These are phyloP conservation scores for Dendrocalamus latiflorus DNA, from an alignment of 202 grass and related monocot genomes.

Conservation along the genomic window DNA sequence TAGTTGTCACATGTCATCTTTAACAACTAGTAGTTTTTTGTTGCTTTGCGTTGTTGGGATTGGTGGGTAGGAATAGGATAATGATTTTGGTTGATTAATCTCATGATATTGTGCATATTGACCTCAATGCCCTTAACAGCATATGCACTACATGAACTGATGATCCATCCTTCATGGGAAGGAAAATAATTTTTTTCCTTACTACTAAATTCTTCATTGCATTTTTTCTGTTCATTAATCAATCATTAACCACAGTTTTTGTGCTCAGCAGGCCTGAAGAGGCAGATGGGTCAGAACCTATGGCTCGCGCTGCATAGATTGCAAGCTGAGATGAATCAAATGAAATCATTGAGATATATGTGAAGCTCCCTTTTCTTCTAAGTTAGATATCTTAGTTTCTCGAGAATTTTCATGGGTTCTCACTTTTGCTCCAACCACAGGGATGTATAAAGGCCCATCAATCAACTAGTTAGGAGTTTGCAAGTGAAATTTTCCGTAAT, in stretches of 20 bases:
- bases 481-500: not conserved
- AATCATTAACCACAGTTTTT: constrained; percentile 8
- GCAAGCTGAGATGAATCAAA: not conserved
- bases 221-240: not conserved
- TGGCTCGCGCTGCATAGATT: constrained; percentile 7
- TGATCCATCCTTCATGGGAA: not conserved
- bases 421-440: not conserved
- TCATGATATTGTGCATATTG: not conserved
- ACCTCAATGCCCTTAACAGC: not conserved
- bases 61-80: not conserved
- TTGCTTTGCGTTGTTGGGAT: not conserved
- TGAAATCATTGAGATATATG: not conserved
- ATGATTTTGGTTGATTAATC: constrained; percentile 4
- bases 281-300: not conserved
- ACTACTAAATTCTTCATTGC: not conserved
- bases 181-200: not conserved
- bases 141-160: not conserved
- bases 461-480: not conserved
- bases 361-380: not conserved
- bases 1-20: not conserved
- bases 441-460: not conserved
- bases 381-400: not conserved
- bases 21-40: not conserved
- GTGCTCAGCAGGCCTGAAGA: constrained; percentile 20
- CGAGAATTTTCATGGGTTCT: not conserved